A percentile compares a stretch with the other conserved stretches of the same genome.
These are phyloP conservation scores for Globisporangium orthogonon DNA, from an alignment of 352 stramenopile genomes.

Conservation along the genomic window DNA sequence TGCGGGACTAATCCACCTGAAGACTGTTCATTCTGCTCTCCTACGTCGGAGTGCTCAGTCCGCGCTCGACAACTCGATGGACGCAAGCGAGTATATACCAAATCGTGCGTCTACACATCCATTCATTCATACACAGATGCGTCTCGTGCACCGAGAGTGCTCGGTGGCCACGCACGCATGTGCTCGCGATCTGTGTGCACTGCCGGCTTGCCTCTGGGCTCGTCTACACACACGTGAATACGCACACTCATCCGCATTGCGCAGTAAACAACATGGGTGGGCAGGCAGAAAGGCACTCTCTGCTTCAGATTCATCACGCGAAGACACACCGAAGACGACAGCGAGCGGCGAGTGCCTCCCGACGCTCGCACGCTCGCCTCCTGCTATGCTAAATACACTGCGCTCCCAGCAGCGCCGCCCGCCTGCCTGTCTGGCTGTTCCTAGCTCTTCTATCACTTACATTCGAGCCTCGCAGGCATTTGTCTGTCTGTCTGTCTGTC, in stretches of 20 bases:
- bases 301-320: background rate
- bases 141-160: too few relatives aligned
- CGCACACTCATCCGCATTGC: background rate
- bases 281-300: background rate
- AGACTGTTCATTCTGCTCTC: too few relatives aligned
- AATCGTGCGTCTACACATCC: too few relatives aligned
- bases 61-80: too few relatives aligned
- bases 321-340: background rate
- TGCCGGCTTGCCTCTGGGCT: too few relatives aligned
- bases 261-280: background rate
- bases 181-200: too few relatives aligned
- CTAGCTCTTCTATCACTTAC: conserved; percentile 5
- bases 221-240: background rate
- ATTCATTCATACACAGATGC: too few relatives aligned
- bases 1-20: too few relatives aligned
- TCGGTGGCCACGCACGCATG: too few relatives aligned
- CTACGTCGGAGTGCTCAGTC: too few relatives aligned
- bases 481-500: background rate
- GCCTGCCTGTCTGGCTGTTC: background rate
- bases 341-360: background rate
- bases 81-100: too few relatives aligned
- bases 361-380: background rate
- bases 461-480: background rate
- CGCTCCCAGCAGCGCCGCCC: too few relatives aligned
- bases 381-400: background rate